Evolutionary conservation across 495 filamentous ascomycete genomes (phyloP).

Genomic region (Penicillium alfredii): DNA sequence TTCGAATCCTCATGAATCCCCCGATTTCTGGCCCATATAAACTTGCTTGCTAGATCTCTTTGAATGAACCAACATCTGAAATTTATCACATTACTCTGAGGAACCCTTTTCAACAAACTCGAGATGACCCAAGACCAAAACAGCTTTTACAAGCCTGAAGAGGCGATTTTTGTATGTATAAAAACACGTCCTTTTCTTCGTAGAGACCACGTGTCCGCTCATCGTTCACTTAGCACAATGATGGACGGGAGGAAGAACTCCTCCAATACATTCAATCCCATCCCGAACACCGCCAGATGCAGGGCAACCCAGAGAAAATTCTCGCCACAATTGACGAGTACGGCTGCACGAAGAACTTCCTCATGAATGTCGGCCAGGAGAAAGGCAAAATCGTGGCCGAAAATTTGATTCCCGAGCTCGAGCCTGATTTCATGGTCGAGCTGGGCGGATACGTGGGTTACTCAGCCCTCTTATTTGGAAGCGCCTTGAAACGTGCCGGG

Average conservation of each 20-base stretch:
- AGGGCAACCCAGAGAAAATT: constrained; percentile 49
- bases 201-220: too few relatives aligned
- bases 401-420: constrained; percentile 40
- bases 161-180: too few relatives aligned
- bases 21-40: too few relatives aligned
- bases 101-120: too few relatives aligned
- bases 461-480: constrained; percentile 57
- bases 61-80: too few relatives aligned
- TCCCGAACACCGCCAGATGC: constrained; percentile 43
- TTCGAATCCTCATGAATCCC: too few relatives aligned
- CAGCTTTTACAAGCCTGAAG: too few relatives aligned
- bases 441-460: constrained; percentile 72
- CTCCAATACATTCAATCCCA: constrained; percentile 54
- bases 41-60: too few relatives aligned
- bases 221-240: too few relatives aligned
- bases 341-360: constrained; percentile 44
- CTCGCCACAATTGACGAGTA: constrained; percentile 61
- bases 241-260: constrained; percentile 62
- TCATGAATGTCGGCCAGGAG: constrained; percentile 67
- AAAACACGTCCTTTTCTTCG: too few relatives aligned
- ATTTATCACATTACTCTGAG: too few relatives aligned
- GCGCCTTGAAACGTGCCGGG: constrained; percentile 45
- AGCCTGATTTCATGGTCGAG: constrained; percentile 50
- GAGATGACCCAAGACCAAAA: too few relatives aligned
- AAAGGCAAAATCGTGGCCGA: constrained; percentile 59